These are phyloP conservation scores for Rhizopus delemar DNA, from an alignment of 371 early-diverging fungal genomes.

Conservation along the genomic window DNA sequence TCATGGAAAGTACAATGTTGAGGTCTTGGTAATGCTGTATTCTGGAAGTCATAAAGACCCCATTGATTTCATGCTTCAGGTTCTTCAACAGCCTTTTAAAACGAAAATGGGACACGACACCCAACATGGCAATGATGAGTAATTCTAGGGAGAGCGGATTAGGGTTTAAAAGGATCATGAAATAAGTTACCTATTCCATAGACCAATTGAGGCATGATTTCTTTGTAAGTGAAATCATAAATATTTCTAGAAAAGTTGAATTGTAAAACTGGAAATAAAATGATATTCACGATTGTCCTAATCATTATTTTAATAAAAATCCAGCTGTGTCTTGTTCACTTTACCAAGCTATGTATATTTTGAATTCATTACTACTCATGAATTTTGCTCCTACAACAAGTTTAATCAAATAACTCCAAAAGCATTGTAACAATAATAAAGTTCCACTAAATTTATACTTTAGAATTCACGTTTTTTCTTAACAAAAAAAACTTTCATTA, in stretches of 20 bases:
- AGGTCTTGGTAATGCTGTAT: conserved; percentile 50
- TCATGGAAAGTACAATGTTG: conserved; percentile 37
- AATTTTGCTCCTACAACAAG: conserved; percentile 49
- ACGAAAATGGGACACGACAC: conserved; percentile 46
- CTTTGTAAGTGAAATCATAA: conserved; percentile 44
- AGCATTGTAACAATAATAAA: conserved; percentile 50
- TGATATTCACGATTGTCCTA: conserved; percentile 39
- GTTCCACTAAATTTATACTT: conserved; percentile 33
- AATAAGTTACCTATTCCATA: conserved; percentile 39
- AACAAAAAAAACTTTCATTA: background rate
- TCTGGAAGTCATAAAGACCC: conserved; percentile 33
- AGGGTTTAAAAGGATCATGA: too few relatives aligned
- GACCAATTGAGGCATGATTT: conserved; percentile 50
- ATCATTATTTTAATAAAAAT: background rate
- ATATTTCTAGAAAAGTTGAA: conserved; percentile 42
- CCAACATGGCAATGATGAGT: conserved; percentile 39
- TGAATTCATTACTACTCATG: conserved; percentile 55
- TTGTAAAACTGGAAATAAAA: conserved; percentile 47
- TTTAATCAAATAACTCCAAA: conserved; percentile 57
- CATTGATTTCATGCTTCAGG: conserved; percentile 28
- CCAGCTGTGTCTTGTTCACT: too few relatives aligned
- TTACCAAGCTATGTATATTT: conserved; percentile 49
- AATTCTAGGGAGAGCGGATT: conserved; percentile 22
- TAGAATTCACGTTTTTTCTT: background rate
- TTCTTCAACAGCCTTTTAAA: conserved; percentile 39